Base-by-base conservation (phyloP, 1,284 basidiomycete genomes). In the Boletus semigastroideus region DNA sequence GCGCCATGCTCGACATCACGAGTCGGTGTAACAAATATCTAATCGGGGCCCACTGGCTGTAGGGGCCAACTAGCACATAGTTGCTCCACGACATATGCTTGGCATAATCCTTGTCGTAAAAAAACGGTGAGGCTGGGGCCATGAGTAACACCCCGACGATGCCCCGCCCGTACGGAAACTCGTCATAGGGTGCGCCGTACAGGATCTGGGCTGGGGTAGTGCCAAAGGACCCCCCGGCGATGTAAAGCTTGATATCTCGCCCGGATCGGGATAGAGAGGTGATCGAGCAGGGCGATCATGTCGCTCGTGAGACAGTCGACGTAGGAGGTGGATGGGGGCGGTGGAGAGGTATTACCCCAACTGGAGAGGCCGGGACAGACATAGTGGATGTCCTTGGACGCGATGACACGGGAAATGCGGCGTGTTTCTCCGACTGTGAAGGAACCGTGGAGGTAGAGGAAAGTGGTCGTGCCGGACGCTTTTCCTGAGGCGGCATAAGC, bases 191-290 rank as follows among this genome's bases (percentile, higher is more conserved):
- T 0, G 79, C 74, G 4, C 78, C 79, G 53, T 78, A 82, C 22
- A 85, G 60, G 33, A 84, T 79, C 67, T 84, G 83, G 0, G 82
- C 78, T 8, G 76, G 67, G 5, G 75, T 72, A 0, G 77, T 78
- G 20, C 83, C 83, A 53, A 76, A 80, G 7, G 79, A 79, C 13
- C 79, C 77, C 1, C 78, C 82, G 5, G 70, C 66, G 45, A 83
- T 54, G 66, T 78, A 82, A 39, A 84, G 68, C 55, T 68, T 73
- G 39, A 80, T 70, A 13, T 72, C 58, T 20, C 65, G 51, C 17
- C 66, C 62, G 13, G 51, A 17, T 74, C 63, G 1, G 78, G 75
- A 56, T 83, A 79, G 20, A 79, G 20, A 82, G 71, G 58, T 79
- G 75, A 20, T 71, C 67, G 45, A 85, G 71, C 36, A 85, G 68